phyloP scores from a whole-genome alignment of 2,329 filamentous ascomycete species.

The Nemania sp. region DNA sequence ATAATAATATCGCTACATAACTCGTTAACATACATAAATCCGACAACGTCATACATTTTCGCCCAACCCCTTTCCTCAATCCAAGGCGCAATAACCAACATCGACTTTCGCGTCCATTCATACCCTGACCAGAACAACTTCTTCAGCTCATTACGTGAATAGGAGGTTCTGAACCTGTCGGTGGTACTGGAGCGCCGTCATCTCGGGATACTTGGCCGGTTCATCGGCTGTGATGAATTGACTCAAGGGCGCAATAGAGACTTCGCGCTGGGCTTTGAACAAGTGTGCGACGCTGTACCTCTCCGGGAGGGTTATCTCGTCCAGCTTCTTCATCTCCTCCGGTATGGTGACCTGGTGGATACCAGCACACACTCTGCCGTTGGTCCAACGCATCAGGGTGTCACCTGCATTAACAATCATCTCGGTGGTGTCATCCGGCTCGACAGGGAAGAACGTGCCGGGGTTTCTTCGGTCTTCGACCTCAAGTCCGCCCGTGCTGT shows the following conservation, averaged over 20 bases:
- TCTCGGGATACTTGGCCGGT: slow-evolving; percentile 24
- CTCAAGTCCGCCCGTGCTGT: slow-evolving; percentile 43
- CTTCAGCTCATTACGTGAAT: slow-evolving; percentile 8
- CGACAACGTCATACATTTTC: too few species aligned
- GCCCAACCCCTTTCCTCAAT: too few species aligned
- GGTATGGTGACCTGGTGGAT: slow-evolving; percentile 28
- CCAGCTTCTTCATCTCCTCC: slow-evolving; percentile 1
- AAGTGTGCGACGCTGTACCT: slow-evolving; percentile 24
- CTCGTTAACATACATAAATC: too few species aligned
- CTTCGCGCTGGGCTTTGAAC: slow-evolving; percentile 21
- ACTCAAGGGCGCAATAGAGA: slow-evolving; percentile 13
- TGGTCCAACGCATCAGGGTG: slow-evolving; percentile 38
- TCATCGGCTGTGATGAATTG: slow-evolving; percentile 20
- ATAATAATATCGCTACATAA: too few species aligned
- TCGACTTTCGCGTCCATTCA: too few species aligned
- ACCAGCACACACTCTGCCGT: slow-evolving; percentile 23
- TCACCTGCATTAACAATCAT: slow-evolving; percentile 42
- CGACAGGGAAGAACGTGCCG: slow-evolving; percentile 18
- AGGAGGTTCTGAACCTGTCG: slow-evolving; percentile 16
- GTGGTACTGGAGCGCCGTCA: slow-evolving; percentile 20
- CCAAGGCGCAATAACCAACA: too few species aligned
- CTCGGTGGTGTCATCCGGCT: slow-evolving; percentile 13
- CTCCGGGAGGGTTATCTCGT: slow-evolving; percentile 22
- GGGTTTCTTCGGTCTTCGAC: slow-evolving; percentile 33
- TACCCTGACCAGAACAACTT: too few species aligned